phyloP scores from a whole-genome alignment of 2,329 filamentous ascomycete genomes.

The Leptographium radiaticola region DNA sequence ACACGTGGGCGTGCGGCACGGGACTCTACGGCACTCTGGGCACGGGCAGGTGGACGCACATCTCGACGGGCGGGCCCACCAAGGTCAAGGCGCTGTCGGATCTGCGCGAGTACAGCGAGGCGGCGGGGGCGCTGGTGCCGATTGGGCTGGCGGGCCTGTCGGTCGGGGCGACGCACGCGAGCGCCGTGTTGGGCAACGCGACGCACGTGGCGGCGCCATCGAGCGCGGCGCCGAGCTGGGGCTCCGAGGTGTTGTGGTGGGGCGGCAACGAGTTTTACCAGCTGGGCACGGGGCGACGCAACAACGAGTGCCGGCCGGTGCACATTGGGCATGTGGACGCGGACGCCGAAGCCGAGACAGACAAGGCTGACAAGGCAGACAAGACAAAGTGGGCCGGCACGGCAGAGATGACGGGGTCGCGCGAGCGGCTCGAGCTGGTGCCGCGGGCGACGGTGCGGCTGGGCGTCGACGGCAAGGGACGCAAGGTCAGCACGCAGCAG shows the following conservation, averaged over 20 bases:
- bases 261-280: constrained; percentile 92
- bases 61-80: constrained; percentile 56
- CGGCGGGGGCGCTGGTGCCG: constrained; percentile 50
- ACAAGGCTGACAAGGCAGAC: too few relatives aligned
- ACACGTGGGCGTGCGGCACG: constrained; percentile 77
- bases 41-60: constrained; percentile 79
- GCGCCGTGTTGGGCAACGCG: constrained; percentile 73
- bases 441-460: constrained; percentile 59
- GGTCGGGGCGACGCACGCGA: constrained; percentile 67
- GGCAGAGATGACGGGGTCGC: constrained; percentile 25
- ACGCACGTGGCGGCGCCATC: constrained; percentile 47
- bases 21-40: constrained; percentile 77
- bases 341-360: background rate
- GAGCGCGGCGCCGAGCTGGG: constrained; percentile 66
- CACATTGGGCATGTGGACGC: constrained; percentile 67
- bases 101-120: constrained; percentile 79
- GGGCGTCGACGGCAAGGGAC: constrained; percentile 43
- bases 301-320: constrained; percentile 59
- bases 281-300: constrained; percentile 80
- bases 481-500: constrained; percentile 69
- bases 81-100: constrained; percentile 77
- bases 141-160: constrained; percentile 65
- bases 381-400: constrained; percentile 33
- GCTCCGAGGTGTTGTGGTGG: constrained; percentile 83
- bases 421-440: constrained; percentile 63